Evolutionary conservation across 2,329 filamentous ascomycete species (phyloP).

Genomic region (Cladobotryum mycophilum): DNA sequence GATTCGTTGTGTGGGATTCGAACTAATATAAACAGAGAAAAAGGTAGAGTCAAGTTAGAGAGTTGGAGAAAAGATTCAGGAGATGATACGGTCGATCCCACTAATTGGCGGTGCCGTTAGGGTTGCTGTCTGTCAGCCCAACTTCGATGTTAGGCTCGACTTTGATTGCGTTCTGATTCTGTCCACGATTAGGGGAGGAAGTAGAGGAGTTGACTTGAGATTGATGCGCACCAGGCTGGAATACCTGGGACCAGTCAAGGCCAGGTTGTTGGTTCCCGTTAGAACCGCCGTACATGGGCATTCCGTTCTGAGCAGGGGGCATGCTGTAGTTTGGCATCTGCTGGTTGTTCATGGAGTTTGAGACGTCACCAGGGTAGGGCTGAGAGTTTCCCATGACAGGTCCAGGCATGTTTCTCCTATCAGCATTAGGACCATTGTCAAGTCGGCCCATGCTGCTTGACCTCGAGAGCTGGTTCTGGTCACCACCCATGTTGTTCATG

Average conservation of each 20-base stretch:
- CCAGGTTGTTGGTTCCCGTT: constrained; percentile 55
- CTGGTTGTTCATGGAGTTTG: constrained; percentile 58
- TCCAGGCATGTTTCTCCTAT: constrained; percentile 49
- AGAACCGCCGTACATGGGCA: constrained; percentile 56
- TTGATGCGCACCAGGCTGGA: constrained; percentile 65
- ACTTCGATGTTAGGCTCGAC: constrained; percentile 53
- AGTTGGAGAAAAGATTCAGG: constrained; percentile 46
- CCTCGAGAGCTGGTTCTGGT: constrained; percentile 56
- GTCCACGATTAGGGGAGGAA: constrained; percentile 53
- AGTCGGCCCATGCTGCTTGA: constrained; percentile 55
- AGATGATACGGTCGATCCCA: constrained; percentile 28
- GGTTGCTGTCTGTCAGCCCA: constrained; percentile 35
- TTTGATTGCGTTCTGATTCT: constrained; percentile 65
- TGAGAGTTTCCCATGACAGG: constrained; percentile 47
- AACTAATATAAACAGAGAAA: constrained; percentile 38
- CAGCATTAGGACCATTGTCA: constrained; percentile 49
- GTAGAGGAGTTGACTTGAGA: constrained; percentile 51
- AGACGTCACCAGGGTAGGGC: constrained; percentile 52
- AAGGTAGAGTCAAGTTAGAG: constrained; percentile 52
- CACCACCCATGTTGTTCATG: constrained; percentile 53
- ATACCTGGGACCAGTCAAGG: constrained; percentile 74
- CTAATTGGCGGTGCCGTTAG: background rate
- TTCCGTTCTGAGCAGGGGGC: constrained; percentile 56
- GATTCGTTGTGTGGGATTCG: background rate
- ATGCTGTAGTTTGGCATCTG: constrained; percentile 60